Conservation (phyloP, 2,329 filamentous ascomycete genomes). For the Hypoxylon sp. region DNA sequence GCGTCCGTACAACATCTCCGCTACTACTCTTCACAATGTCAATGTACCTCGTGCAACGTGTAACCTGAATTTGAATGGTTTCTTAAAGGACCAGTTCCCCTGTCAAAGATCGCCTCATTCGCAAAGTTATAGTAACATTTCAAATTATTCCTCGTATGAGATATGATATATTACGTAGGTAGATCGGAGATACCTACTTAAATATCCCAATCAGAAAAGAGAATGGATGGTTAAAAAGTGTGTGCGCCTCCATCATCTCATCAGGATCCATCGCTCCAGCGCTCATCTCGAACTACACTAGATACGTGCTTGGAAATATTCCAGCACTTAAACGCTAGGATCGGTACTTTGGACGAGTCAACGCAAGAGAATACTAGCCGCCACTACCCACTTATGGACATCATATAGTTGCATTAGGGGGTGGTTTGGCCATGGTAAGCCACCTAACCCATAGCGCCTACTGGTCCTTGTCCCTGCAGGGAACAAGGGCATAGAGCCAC, state of each 20-base stretch:
- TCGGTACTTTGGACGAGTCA: slow-evolving; percentile 27
- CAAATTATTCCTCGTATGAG: no score
- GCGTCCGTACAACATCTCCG: neutral
- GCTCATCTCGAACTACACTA: neutral
- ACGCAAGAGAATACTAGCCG: slow-evolving; percentile 27
- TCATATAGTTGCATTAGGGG: slow-evolving; percentile 43
- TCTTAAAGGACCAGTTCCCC: neutral
- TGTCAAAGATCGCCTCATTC: neutral
- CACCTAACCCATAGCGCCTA: slow-evolving; percentile 27
- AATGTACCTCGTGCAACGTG: neutral
- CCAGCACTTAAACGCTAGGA: slow-evolving; percentile 19
- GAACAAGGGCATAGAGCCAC: slow-evolving; percentile 40
- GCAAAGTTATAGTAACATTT: neutral
- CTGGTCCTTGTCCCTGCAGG: slow-evolving; percentile 39
- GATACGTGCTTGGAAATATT: slow-evolving; percentile 13
- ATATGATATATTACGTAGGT: neutral
- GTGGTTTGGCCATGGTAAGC: slow-evolving; percentile 44
- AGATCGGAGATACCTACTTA: no score
- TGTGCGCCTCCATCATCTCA: neutral
- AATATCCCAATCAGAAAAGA: no score
- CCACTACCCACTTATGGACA: slow-evolving; percentile 33
- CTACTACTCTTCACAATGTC: neutral
- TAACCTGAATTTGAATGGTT: neutral
- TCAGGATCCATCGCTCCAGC: neutral
- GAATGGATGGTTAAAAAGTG: no score